Evolutionary conservation across 768 basidiomycete species (phyloP).

Genomic region (Lactarius vividus): DNA sequence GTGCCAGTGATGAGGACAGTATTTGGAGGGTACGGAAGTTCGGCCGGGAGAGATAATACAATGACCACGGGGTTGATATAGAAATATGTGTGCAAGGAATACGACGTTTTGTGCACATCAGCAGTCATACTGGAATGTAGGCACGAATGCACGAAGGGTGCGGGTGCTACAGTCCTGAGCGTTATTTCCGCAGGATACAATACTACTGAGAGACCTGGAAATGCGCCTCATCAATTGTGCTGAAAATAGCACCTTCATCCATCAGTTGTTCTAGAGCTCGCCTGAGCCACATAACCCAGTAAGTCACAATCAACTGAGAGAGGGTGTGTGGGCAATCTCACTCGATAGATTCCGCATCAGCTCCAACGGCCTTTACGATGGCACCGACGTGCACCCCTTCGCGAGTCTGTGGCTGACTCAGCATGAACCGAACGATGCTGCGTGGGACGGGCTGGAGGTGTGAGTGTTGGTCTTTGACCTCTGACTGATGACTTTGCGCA

Average conservation of each 20-base stretch:
- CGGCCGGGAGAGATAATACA: conserved; percentile 8
- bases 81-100: background rate
- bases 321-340: conserved; percentile 8
- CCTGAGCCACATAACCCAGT: conserved; percentile 37
- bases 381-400: conserved; percentile 75
- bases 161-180: background rate
- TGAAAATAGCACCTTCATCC: conserved; percentile 77
- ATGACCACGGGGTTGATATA: conserved; percentile 1
- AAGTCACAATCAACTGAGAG: conserved; percentile 13
- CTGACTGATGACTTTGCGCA: conserved; percentile 30
- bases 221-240: conserved; percentile 80
- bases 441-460: conserved; percentile 59
- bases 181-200: background rate
- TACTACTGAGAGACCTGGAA: conserved; percentile 48
- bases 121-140: background rate
- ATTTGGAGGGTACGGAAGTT: conserved; percentile 22
- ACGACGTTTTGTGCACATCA: background rate
- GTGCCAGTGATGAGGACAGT: conserved; percentile 8
- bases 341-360: conserved; percentile 59
- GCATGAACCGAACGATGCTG: conserved; percentile 65
- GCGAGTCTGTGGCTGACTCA: conserved; percentile 41
- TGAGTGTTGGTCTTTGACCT: conserved; percentile 34
- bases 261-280: conserved; percentile 73
- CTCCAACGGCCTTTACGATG: conserved; percentile 65
- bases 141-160: background rate